Evolutionary conservation across 2,329 filamentous ascomycete genomes (phyloP), one percentile per base, ranked within the genome.

Genomic region (Monosporascus sp.): DNA sequence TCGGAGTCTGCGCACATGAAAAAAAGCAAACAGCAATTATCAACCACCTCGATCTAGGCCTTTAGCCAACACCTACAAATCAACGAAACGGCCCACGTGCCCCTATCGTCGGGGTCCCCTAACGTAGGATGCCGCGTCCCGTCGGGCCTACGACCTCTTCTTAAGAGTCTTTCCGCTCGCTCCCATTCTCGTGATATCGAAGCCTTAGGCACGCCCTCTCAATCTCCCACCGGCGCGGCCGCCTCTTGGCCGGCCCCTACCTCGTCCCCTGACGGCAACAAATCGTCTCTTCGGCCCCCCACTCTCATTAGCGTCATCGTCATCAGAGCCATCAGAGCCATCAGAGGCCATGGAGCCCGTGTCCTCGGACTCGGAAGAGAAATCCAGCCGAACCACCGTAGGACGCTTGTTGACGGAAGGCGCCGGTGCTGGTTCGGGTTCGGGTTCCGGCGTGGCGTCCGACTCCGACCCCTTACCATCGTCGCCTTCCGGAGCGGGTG

Each of bases 171-270:
- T 14, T 34, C 31, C 14, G 11, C 31, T 34, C 31, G 31, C 11
- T 34, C 11, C 31, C 31, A 3, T 34, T 34, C 31, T 14, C 9
- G 5, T 34, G 4, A 14, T 14, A 34, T 34, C 11, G 31, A 34
- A 34, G 31, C 31, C 72, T 79, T 50, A 88, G 86, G 65, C 68
- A 44, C 48, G 55, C 45, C 52, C 51, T 46, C 52, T 54, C 51
- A 50, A 31, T 14, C 43, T 9, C 22, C 24, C 53, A 9, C 55
- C 17, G 52, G 54, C 55, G 27, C 59, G 53, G 27, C 52, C 31
- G 11, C 36, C 47, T 22, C 59, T 51, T 38, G 55, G 58, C 8
- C 52, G 48, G 14, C 54, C 54, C 34, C 61, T 55, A 16, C 53
- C 59, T 38, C 52, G 5, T 45, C 61, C 19, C 11, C 54, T 47